Conservation (phyloP, 345 rosid species). For the Eucalyptus regnans region DNA sequence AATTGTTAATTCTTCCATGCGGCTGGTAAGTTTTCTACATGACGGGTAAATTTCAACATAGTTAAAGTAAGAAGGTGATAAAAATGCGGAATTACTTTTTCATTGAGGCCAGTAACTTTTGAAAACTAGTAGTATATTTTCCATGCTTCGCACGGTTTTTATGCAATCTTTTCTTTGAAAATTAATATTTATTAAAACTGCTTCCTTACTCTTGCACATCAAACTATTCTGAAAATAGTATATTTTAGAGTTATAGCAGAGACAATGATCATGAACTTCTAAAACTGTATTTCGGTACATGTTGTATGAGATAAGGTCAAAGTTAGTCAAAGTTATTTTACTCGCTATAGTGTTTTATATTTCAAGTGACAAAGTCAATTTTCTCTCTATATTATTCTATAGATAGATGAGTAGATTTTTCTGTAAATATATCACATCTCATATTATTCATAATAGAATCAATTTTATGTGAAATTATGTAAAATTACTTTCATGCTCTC, state of each 20-base stretch:
- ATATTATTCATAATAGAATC: neutral
- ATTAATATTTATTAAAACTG: neutral
- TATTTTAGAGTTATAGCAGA: neutral
- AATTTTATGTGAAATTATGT: neutral
- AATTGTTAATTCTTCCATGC: neutral
- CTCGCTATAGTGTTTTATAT: neutral
- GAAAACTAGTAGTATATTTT: neutral
- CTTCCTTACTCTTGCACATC: neutral
- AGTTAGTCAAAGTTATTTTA: neutral
- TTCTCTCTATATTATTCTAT: neutral
- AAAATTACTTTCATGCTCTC: neutral
- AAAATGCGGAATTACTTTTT: neutral
- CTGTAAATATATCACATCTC: neutral
- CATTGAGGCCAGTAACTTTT: neutral
- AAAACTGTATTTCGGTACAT: neutral
- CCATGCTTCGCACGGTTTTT: neutral
- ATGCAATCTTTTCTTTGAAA: neutral
- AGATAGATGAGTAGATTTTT: neutral
- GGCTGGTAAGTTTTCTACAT: neutral
- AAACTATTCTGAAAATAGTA: neutral
- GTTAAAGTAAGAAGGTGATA: neutral
- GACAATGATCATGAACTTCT: neutral
- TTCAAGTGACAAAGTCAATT: neutral
- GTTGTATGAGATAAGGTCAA: neutral
- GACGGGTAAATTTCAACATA: neutral